Base-by-base conservation (phyloP, 257 asterid species). In the Voacanga thouarsii region DNA sequence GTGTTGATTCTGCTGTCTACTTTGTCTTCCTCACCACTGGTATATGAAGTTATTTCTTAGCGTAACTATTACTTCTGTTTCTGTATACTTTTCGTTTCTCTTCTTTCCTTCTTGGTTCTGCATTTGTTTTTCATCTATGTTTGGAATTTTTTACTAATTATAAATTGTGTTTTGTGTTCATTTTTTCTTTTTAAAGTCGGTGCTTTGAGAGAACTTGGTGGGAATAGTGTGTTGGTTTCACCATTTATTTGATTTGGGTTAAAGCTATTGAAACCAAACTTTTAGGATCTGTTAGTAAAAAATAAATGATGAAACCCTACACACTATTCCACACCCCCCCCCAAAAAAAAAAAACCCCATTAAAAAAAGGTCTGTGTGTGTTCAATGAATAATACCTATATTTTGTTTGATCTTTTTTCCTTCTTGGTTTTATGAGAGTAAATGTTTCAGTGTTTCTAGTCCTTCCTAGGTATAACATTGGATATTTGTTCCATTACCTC, bases 1-100 rank as follows among this genome's bases (percentile, higher is more conserved):
- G 99, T 82, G 94, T 95, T 77, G 99, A 95, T 89, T 75, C 99
- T 74, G 99, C 98, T 63, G 98, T 95, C 82, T 93, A 95, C 85
- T 95, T 93, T 49, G 97, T 95, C 66, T 95, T 86, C 90, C 91
- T 93, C 83, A 74, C 89, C 64, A 93, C 98, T 39, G 97, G 98
- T 95, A 82, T 3, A 8, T 33, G 16, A 45, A 43, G 3, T 33
- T 45, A 14, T 19, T 30, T 26, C 4, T 70, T 64, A 8, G 10
- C 14, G 19, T n/a, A 39, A 6, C 10, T 21, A 5, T 33, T 24
- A 16, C 1, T 16, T 1, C 24, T 24, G 6, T 15, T 3, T 71
- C 16, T 14, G 23, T 19, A 55, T 12, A 12, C 19, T 37, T 49
- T 45, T 51, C n/a, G 14, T 28, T 3, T 33, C 37, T 33, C 9